A percentile compares a stretch with the other conserved stretches of the same genome.
Evolutionary conservation across 306 rosid genomes (phyloP).

Genomic region (Boehmeria nivea): DNA sequence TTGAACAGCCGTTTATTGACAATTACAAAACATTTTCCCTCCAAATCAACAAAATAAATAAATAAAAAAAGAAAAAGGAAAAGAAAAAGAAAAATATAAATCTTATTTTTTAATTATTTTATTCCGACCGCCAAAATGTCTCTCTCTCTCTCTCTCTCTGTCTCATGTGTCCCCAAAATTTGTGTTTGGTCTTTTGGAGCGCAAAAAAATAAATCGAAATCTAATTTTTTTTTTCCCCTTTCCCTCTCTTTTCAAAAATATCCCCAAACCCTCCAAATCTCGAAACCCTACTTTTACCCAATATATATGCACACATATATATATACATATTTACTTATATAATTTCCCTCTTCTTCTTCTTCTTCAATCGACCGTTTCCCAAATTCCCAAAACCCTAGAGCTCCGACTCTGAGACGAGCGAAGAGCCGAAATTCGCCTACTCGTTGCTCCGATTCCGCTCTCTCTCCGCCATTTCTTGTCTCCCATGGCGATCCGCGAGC

Average conservation of each 20-base stretch:
- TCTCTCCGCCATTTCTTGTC: no score
- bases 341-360: slow-evolving; percentile 39
- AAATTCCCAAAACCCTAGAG: neutral
- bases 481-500: neutral
- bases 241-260: slow-evolving; percentile 40
- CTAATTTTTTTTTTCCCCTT: neutral
- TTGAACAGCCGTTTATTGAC: no score
- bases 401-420: neutral
- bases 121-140: neutral
- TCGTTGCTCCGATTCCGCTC: neutral
- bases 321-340: no score
- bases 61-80: no score
- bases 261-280: neutral
- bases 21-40: no score
- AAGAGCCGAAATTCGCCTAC: neutral
- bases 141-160: no score
- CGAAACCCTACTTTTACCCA: slow-evolving; percentile 11
- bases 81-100: no score
- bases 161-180: neutral
- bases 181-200: neutral
- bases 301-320: no score
- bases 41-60: neutral
- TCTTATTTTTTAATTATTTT: neutral
- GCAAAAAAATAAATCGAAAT: neutral
- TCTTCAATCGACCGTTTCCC: neutral